A percentile compares a stretch with the other conserved stretches of the same genome.
phyloP scores from a whole-genome alignment of 257 asterid genomes.

The Paulownia fortunei region DNA sequence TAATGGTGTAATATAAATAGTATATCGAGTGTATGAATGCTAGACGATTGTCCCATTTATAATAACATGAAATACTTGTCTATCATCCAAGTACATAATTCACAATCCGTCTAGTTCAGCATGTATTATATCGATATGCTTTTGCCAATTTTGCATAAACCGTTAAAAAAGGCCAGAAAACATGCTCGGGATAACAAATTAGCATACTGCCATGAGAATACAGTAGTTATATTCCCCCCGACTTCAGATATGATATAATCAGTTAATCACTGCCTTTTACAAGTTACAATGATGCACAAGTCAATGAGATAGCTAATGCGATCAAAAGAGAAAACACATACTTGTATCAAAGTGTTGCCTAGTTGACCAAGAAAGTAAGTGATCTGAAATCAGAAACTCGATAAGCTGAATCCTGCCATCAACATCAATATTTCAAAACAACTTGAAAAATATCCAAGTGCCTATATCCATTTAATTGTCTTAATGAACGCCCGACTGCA shows the following conservation, averaged over 20 bases:
- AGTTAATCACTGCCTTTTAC: slow-evolving; percentile 11
- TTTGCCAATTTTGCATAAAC: no score
- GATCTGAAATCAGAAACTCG: slow-evolving; percentile 84
- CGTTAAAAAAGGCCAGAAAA: not conserved
- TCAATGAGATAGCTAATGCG: slow-evolving; percentile 5
- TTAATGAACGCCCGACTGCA: not conserved
- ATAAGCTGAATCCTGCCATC: slow-evolving; percentile 93
- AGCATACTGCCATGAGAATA: not conserved
- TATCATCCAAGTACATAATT: no score
- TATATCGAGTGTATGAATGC: no score
- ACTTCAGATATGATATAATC: not conserved
- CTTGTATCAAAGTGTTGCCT: slow-evolving; percentile 65
- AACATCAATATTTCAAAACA: slow-evolving; percentile 25
- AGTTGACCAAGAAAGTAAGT: slow-evolving; percentile 72
- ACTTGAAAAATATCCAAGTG: not conserved
- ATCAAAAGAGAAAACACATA: slow-evolving; percentile 39
- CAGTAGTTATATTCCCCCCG: not conserved
- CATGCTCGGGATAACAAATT: not conserved
- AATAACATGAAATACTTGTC: no score
- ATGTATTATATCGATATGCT: no score
- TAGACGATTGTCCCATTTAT: no score
- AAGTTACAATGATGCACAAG: slow-evolving; percentile 9
- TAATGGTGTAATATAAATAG: no score
- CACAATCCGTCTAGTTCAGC: no score
- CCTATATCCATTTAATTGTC: not conserved